Percentiles rank a stretch among this genome's conserved stretches.
Conservation (phyloP, 805 yeast genomes). For the Candida schatavii region DNA sequence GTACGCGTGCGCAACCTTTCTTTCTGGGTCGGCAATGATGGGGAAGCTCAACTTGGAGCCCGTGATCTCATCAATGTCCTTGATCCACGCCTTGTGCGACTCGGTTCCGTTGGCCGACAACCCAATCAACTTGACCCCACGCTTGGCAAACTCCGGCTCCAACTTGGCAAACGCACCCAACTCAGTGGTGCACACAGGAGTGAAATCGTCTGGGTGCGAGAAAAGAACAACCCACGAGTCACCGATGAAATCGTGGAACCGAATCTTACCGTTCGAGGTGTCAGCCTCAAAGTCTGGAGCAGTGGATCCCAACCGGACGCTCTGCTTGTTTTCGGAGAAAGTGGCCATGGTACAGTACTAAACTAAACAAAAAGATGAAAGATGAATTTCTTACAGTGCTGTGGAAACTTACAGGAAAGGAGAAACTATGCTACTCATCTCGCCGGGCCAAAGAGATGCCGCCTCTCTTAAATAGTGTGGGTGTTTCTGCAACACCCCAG, state of each 20-base stretch:
- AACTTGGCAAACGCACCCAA: slow-evolving; percentile 72
- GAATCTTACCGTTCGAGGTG: slow-evolving; percentile 60
- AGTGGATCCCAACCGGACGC: slow-evolving; percentile 63
- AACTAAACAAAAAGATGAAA: background rate
- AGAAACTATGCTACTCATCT: no score
- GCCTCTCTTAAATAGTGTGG: no score
- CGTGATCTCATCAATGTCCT: slow-evolving; percentile 66
- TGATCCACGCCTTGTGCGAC: slow-evolving; percentile 65
- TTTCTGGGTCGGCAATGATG: slow-evolving; percentile 62
- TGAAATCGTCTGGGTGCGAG: slow-evolving; percentile 76
- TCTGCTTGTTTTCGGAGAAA: background rate
- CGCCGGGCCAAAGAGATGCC: no score
- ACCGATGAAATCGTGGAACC: slow-evolving; percentile 62
- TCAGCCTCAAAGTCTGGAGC: slow-evolving; percentile 70
- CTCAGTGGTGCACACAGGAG: slow-evolving; percentile 79
- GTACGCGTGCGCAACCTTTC: slow-evolving; percentile 58
- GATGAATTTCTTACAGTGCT: background rate
- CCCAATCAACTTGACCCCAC: slow-evolving; percentile 67
- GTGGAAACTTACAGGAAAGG: no score
- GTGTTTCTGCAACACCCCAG: no score
- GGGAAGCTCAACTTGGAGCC: slow-evolving; percentile 61
- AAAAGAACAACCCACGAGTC: slow-evolving; percentile 64
- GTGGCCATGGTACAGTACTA: background rate
- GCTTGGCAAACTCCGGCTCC: slow-evolving; percentile 64
- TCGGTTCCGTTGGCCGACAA: slow-evolving; percentile 62